Evolutionary conservation across 495 filamentous ascomycete genomes (phyloP).

Genomic region (Cladorrhinum samala): DNA sequence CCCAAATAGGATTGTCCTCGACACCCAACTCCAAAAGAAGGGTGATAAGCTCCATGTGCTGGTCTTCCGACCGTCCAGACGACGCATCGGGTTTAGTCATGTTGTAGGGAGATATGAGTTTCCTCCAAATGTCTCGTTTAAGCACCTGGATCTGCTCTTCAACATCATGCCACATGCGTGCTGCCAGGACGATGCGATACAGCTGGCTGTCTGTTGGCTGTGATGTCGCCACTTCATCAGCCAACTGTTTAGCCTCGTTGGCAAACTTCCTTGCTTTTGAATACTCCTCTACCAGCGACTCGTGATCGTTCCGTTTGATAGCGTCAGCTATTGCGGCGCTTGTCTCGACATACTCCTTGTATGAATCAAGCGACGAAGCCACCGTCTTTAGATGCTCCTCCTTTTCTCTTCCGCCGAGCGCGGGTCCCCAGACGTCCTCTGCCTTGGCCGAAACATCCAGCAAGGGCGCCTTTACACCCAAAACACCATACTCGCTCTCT

Average conservation of each 20-base stretch:
- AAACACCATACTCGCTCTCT: constrained; percentile 90
- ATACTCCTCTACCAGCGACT: constrained; percentile 80
- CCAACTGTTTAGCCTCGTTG: constrained; percentile 62
- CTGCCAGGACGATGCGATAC: constrained; percentile 78
- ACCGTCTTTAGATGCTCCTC: constrained; percentile 78
- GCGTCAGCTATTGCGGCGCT: constrained; percentile 70
- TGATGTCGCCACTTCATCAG: constrained; percentile 47
- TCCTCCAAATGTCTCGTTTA: constrained; percentile 82
- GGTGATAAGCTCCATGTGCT: constrained; percentile 83
- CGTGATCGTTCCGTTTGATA: constrained; percentile 85
- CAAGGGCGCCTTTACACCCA: constrained; percentile 80
- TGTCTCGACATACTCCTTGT: constrained; percentile 74
- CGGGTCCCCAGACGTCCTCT: constrained; percentile 95
- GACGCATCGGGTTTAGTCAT: constrained; percentile 37
- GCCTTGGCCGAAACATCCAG: constrained; percentile 87
- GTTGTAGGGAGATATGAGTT: constrained; percentile 54
- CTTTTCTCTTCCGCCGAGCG: constrained; percentile 83
- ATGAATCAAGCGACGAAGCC: constrained; percentile 63
- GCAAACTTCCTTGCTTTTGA: constrained; percentile 66
- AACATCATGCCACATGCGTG: constrained; percentile 92
- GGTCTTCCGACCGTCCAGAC: constrained; percentile 55
- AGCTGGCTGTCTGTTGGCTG: constrained; percentile 62
- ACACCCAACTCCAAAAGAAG: constrained; percentile 87
- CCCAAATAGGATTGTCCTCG: constrained; percentile 91
- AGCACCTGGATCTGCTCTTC: constrained; percentile 75